Evolutionary conservation across 768 basidiomycete species (phyloP).

Genomic region (Rhodotorula diobovata): DNA sequence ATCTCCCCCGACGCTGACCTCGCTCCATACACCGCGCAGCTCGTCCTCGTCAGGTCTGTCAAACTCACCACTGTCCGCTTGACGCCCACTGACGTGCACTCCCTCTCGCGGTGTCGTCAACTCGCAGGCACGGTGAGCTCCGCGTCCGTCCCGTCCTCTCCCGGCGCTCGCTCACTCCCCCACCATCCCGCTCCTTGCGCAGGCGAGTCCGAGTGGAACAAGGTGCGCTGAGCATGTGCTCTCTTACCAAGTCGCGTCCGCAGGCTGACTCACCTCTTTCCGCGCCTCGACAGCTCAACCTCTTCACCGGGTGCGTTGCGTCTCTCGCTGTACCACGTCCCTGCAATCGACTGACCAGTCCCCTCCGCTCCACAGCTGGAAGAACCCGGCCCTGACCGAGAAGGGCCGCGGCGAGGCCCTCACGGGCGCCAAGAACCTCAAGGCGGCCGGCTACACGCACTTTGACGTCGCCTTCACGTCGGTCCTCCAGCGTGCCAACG

Average conservation of each 20-base stretch:
- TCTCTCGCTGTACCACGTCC: neutral
- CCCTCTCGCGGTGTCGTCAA: neutral
- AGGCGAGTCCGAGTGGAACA: conserved; percentile 36
- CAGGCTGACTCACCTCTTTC: neutral
- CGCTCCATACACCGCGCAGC: neutral
- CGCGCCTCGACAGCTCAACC: conserved; percentile 26
- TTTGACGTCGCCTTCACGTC: conserved; percentile 43
- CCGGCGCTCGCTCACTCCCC: neutral
- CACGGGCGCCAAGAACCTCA: conserved; percentile 37
- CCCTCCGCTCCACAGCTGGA: conserved; percentile 11
- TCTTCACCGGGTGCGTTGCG: conserved; percentile 37
- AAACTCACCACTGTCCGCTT: fast-evolving
- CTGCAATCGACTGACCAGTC: neutral
- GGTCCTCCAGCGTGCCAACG: conserved; percentile 42
- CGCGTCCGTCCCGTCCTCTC: neutral
- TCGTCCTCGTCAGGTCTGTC: conserved; percentile 33
- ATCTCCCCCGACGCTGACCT: neutral
- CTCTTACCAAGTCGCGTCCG: neutral
- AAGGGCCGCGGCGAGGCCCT: conserved; percentile 39
- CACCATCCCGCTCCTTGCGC: neutral
- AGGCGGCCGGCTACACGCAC: conserved; percentile 27
- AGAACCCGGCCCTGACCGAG: conserved; percentile 39
- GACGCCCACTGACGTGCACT: neutral
- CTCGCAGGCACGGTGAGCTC: conserved; percentile 22
- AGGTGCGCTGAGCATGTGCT: conserved; percentile 6